Evolutionary conservation across 176 grass and related monocot species (phyloP), one percentile per base, ranked within the genome.

Genomic region (Cenchrus americanus): DNA sequence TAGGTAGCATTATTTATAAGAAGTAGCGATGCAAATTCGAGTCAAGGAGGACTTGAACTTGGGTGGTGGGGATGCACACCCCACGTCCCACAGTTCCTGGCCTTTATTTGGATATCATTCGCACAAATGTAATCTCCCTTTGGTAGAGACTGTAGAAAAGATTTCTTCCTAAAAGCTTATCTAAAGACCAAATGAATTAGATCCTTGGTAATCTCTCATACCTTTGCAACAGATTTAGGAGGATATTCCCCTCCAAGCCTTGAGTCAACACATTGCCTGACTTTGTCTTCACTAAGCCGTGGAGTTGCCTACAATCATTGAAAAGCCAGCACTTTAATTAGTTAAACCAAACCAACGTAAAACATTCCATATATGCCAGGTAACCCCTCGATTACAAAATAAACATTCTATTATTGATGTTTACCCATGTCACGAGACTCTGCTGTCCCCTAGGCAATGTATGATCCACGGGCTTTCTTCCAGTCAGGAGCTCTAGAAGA

Each of bases 381-480:
- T 70, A 70, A 46, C 14, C 18, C 71, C 21, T 47, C 30, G 62
- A 82, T n/a, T 69, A 14, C 6, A 81, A n/a, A 13, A 26, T 57
- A 44, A 43, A 41, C 27, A 65, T 57, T 13, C 32, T 14, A 71
- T 8, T 71, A 60, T 82, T n/a, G 23, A 71, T 47, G 41, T 62
- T 74, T 90, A 90, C 88, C 84, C 88, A 90, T 70, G 88, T 87
- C 40, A 87, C 88, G 69, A 90, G 88, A 62, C 88, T 90, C 27
- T 90, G 88, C 23, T 90, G 84, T 46, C 84, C 88, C 80, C 88
- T 78, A 75, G 88, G 88, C 83, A 90, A 80, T 75, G 88, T 87
- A 83, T 83, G 88, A 53, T 90, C 88, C 40, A 90, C 88, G 61
- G 84, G 88, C 71, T 90, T 90, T 54, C 88, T 82, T 54, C 88